These are phyloP conservation scores for Pelargonium nanum DNA, from an alignment of 345 rosid genomes.

Conservation along the genomic window DNA sequence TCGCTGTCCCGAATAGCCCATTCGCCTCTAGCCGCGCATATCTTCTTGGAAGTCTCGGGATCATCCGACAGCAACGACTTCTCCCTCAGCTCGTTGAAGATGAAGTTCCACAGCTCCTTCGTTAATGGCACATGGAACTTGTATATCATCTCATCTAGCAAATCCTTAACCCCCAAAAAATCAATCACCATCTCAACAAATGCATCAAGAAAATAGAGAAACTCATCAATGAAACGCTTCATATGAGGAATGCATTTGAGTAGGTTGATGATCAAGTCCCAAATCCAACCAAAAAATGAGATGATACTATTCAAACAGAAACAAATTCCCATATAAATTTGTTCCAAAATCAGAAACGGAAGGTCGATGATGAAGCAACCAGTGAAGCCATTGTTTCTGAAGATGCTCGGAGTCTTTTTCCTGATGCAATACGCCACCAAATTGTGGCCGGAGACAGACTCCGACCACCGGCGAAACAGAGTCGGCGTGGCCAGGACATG, in stretches of 20 bases:
- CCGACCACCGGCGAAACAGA: slow-evolving; percentile 43
- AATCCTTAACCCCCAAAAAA: slow-evolving; percentile 21
- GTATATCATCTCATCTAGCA: slow-evolving; percentile 22
- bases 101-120: slow-evolving; percentile 37
- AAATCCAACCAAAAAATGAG: background rate
- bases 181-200: slow-evolving; percentile 4
- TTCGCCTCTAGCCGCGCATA: slow-evolving; percentile 46
- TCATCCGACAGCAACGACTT: slow-evolving; percentile 35
- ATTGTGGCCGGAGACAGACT: slow-evolving; percentile 32
- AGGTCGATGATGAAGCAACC: background rate
- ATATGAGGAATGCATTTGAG: background rate
- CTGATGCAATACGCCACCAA: slow-evolving; percentile 38
- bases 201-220: background rate
- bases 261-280: background rate
- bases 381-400: slow-evolving; percentile 13
- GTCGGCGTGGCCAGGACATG: slow-evolving; percentile 22
- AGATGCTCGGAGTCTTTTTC: slow-evolving; percentile 18
- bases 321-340: background rate
- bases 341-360: background rate
- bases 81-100: slow-evolving; percentile 24
- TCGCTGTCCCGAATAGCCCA: slow-evolving; percentile 29
- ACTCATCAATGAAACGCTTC: background rate
- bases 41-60: slow-evolving; percentile 32
- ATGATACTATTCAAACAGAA: background rate
- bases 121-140: slow-evolving; percentile 33